Evolutionary conservation across 202 grass and related monocot genomes (phyloP), one percentile per base, ranked within the genome.

Genomic region (Schoenoplectus tabernaemontani): DNA sequence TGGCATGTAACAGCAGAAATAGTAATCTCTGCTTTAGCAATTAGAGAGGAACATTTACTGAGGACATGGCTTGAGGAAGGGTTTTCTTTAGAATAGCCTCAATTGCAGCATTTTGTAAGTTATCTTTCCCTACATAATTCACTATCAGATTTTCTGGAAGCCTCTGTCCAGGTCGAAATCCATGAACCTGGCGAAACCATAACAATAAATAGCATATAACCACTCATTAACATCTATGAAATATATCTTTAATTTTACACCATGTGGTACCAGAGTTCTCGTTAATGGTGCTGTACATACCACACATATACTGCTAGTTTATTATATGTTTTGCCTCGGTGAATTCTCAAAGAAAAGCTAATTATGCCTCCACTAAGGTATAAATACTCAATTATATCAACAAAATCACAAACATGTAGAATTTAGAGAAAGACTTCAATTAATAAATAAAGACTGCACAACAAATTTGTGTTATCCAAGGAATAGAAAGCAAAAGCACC

Each of bases 61-160:
- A 95, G 28, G 89, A 87, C 83, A 98, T 86, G 81, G 95, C 91
- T 76, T 90, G 87, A 16, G 91, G 91, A 87, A 98, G 87, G 9
- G 91, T 98, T 86, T 82, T 93, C 36, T 85, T 98, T 53, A 98
- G 85, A 82, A 93, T 87, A 57, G 95, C 89, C 85, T 98, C 95
- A 82, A 98, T 86, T 41, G 89, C 86, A 64, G 91, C 88, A 23
- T 93, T 71, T 41, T 79, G 87, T 43, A 98, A 80, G 60, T 90
- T 87, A 30, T 92, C 48, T 17, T 63, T 85, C 22, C 95, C 95
- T 19, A 98, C 75, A 38, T 92, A 92, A 78, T 98, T 98, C 44
- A 87, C 57, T 76, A 95, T 89, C 51, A 98, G 33, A 79, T 87
- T 92, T 77, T 98, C 95, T 80, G 91, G 91, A 78, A 98, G 57